These are phyloP conservation scores for Citrus sp. DNA, from an alignment of 345 rosid genomes.

Conservation along the genomic window DNA sequence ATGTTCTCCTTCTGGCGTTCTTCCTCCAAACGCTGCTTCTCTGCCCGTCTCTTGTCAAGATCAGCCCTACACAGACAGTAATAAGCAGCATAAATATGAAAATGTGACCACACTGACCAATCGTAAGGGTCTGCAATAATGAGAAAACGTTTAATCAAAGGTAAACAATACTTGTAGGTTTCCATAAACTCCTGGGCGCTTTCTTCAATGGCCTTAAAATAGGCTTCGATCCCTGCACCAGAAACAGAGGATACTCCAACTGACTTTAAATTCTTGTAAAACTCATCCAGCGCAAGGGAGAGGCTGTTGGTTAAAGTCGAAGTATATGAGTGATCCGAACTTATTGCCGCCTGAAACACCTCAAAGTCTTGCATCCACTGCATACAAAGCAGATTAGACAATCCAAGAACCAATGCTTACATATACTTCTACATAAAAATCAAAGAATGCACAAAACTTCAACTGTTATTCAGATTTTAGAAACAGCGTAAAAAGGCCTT, in stretches of 20 bases:
- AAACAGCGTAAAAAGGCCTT: background rate
- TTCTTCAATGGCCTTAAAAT: conserved; percentile 67
- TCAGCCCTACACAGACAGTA: conserved; percentile 49
- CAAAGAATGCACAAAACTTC: background rate
- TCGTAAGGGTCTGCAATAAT: background rate
- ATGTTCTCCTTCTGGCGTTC: conserved; percentile 51
- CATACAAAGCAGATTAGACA: background rate
- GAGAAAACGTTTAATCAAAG: background rate
- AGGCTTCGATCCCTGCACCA: conserved; percentile 74
- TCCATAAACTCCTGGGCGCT: conserved; percentile 75
- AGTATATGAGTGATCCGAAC: conserved; percentile 55
- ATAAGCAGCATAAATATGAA: background rate
- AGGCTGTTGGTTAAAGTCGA: conserved; percentile 73
- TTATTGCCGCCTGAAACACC: conserved; percentile 63
- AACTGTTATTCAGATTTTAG: background rate
- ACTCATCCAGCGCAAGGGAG: conserved; percentile 60
- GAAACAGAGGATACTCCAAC: conserved; percentile 85
- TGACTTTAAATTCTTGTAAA: conserved; percentile 60
- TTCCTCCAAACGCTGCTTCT: conserved; percentile 67
- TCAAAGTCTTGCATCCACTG: conserved; percentile 92
- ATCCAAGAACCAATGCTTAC: background rate
- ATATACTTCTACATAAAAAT: background rate
- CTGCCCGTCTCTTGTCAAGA: conserved; percentile 72
- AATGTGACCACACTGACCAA: background rate
- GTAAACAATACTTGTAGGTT: conserved; percentile 53